These are phyloP conservation scores for Candida fluviatilis DNA, from an alignment of 805 yeast species.

Conservation along the genomic window DNA sequence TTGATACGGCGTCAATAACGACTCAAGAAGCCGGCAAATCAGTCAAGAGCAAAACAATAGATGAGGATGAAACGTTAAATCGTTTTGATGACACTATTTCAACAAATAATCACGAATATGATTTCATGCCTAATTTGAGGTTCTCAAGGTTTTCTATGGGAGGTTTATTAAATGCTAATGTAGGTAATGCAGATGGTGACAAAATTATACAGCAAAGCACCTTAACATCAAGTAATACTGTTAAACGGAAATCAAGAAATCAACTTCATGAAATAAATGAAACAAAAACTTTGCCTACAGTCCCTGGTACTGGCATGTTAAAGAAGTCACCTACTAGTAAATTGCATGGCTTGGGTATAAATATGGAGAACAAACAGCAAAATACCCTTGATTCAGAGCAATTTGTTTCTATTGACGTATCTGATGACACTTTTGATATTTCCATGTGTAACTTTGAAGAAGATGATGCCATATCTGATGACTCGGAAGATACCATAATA, in stretches of 20 bases:
- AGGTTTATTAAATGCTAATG: constrained; percentile 22
- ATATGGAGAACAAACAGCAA: constrained; percentile 7
- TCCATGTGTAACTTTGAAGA: not conserved
- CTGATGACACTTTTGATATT: not conserved
- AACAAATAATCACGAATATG: constrained; percentile 7
- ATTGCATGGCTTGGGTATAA: constrained; percentile 28
- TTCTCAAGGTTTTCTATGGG: constrained; percentile 41
- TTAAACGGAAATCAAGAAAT: constrained; percentile 1
- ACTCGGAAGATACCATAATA: constrained; percentile 1
- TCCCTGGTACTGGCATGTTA: constrained; percentile 14
- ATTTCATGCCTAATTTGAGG: constrained; percentile 38
- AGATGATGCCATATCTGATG: not conserved
- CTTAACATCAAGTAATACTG: not conserved
- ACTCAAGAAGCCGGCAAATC: not conserved
- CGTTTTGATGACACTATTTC: not conserved
- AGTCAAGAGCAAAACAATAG: not conserved
- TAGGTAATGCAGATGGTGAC: constrained; percentile 10
- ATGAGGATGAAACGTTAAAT: not conserved
- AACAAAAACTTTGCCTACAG: constrained; percentile 1
- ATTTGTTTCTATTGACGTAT: not conserved
- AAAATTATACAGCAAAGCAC: constrained; percentile 5
- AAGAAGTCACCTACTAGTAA: constrained; percentile 20
- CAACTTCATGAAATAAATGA: not conserved
- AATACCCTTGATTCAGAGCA: not conserved
- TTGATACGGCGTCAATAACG: constrained; percentile 10